These are phyloP conservation scores for Chrysophaeum taylorii DNA, from an alignment of 352 stramenopile species.

Conservation along the genomic window DNA sequence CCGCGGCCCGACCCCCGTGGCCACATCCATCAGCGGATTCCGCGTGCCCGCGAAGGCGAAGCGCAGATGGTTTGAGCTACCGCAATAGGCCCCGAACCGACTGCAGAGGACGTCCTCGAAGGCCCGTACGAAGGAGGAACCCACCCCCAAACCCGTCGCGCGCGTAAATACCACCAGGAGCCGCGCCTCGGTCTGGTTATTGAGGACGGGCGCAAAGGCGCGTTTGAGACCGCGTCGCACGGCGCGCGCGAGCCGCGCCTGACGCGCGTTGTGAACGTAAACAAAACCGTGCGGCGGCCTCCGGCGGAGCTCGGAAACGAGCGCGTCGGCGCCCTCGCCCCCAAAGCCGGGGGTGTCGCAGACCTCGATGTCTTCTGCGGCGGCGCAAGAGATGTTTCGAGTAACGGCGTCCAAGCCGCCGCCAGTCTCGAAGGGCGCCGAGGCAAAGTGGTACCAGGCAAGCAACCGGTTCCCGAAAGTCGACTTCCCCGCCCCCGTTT, in stretches of 20 bases:
- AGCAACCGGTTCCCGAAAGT: not conserved
- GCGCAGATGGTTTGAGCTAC: too few species aligned
- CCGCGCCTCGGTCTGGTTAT: too few species aligned
- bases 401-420: not conserved
- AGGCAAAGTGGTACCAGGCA: not conserved
- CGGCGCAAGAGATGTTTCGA: not conserved
- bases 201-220: not conserved
- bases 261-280: constrained; percentile 2
- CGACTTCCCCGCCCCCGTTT: not conserved
- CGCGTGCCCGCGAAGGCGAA: too few species aligned
- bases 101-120: too few species aligned
- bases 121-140: too few species aligned
- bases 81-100: too few species aligned
- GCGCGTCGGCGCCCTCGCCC: not conserved
- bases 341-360: constrained; percentile 3
- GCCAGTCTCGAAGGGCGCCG: too few species aligned
- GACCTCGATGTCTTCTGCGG: not conserved
- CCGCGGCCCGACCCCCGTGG: too few species aligned
- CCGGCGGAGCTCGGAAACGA: not conserved
- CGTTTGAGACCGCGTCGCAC: not conserved
- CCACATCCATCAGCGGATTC: too few species aligned
- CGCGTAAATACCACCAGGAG: too few species aligned
- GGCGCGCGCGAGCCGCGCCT: not conserved
- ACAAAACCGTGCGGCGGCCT: not conserved
- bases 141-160: too few species aligned